Evolutionary conservation across 495 filamentous ascomycete species (phyloP).

Genomic region (Xylaria flabelliformis): DNA sequence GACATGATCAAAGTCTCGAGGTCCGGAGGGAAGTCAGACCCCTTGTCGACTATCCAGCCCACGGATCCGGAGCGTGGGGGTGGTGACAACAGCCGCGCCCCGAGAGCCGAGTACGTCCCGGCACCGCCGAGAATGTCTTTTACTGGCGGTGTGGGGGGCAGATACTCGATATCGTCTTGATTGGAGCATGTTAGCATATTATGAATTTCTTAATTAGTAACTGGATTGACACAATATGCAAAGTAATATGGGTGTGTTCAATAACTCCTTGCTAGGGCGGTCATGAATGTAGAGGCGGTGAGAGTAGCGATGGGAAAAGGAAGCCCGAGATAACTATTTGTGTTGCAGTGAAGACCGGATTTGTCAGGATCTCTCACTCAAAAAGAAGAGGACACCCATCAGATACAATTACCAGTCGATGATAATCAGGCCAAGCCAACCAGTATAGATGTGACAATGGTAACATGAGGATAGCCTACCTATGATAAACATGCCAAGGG

Average conservation of each 20-base stretch:
- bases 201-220: conserved; percentile 12
- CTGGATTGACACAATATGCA: conserved; percentile 4
- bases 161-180: conserved; percentile 90
- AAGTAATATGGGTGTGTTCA: neutral
- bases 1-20: conserved; percentile 66
- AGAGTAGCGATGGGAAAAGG: neutral
- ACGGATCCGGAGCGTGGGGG: conserved; percentile 63
- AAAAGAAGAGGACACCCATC: neutral
- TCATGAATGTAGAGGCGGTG: conserved; percentile 6
- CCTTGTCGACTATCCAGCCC: conserved; percentile 91
- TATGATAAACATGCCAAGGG: conserved; percentile 95
- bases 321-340: neutral
- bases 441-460: neutral
- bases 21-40: conserved; percentile 79
- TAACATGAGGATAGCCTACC: conserved; percentile 56
- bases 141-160: conserved; percentile 63
- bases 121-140: conserved; percentile 83
- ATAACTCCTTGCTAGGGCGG: neutral
- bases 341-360: neutral
- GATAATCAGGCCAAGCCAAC: neutral
- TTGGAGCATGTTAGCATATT: conserved; percentile 25
- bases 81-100: conserved; percentile 84
- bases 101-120: conserved; percentile 83
- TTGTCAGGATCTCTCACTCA: neutral
- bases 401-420: neutral